Percentiles rank a stretch among this genome's conserved stretches.
Conservation (phyloP, 352 stramenopile species). For the Pythium phragmitis region DNA sequence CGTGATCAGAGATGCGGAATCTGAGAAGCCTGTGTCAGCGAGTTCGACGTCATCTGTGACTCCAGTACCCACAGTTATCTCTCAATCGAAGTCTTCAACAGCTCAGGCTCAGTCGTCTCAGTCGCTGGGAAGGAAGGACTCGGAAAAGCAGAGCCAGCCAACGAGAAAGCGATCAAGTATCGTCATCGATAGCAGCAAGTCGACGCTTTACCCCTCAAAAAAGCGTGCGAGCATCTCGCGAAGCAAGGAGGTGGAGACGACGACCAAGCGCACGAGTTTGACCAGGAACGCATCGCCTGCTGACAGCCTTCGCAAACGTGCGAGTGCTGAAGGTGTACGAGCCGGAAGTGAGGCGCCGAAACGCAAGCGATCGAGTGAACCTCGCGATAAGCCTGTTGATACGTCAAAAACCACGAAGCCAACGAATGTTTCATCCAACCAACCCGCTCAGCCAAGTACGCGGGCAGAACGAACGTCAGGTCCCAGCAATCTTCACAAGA, state of each 20-base stretch:
- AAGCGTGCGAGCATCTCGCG: conserved; percentile 19
- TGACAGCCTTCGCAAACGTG: conserved; percentile 14
- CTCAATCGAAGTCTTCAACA: not conserved
- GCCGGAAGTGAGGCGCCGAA: not conserved
- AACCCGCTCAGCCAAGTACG: not conserved
- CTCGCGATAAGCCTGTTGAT: conserved; percentile 2
- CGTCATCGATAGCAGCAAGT: conserved; percentile 21
- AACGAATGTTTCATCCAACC: not conserved
- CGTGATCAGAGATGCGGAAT: not conserved
- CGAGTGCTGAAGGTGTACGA: conserved; percentile 9
- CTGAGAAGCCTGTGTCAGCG: not conserved
- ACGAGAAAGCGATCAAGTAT: conserved; percentile 25
- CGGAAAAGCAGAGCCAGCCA: conserved; percentile 4
- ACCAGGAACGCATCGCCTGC: conserved; percentile 12
- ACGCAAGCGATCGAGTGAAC: conserved; percentile 16
- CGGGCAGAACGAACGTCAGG: not conserved
- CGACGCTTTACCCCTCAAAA: conserved; percentile 26
- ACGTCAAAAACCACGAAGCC: not conserved
- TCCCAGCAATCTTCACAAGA: not conserved
- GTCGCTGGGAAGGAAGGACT: not conserved
- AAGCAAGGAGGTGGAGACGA: conserved; percentile 11
- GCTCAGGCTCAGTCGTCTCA: not conserved
- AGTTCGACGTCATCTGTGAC: not conserved
- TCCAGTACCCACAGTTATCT: not conserved
- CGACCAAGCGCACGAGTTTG: conserved; percentile 16